phyloP scores from a whole-genome alignment of 1,284 basidiomycete species.

The Apiotrichum gamsii region DNA sequence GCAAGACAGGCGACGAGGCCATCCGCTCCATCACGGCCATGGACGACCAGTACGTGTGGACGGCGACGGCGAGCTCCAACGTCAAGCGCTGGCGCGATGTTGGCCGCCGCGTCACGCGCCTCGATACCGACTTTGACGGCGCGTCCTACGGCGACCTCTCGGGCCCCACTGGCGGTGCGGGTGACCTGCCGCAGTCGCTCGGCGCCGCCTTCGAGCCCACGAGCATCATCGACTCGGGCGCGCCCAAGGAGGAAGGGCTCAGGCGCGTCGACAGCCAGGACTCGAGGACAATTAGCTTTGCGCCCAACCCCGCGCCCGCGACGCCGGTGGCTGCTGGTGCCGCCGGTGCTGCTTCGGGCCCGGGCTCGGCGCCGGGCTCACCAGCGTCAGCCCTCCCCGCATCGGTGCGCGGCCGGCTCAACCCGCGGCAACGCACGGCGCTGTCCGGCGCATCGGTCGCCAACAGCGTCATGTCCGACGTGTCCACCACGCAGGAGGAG shows the following conservation, averaged over 20 bases:
- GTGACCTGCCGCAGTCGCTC: constrained; percentile 8
- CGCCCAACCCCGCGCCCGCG: constrained; percentile 18
- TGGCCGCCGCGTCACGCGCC: constrained; percentile 44
- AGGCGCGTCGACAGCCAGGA: constrained; percentile 29
- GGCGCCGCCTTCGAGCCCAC: constrained; percentile 20
- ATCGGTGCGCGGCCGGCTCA: constrained; percentile 23
- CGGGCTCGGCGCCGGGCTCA: not conserved
- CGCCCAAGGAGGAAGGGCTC: constrained; percentile 16
- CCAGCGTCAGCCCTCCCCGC: constrained; percentile 14
- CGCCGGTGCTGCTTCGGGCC: too few relatives aligned
- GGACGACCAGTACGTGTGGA: constrained; percentile 86
- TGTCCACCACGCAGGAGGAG: constrained; percentile 18
- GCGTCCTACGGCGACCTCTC: constrained; percentile 13
- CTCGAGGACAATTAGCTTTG: constrained; percentile 37
- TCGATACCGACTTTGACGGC: constrained; percentile 55
- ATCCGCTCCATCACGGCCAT: constrained; percentile 77
- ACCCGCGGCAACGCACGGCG: constrained; percentile 1
- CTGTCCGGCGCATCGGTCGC: constrained; percentile 28
- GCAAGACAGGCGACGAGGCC: constrained; percentile 56
- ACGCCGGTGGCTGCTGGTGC: not conserved
- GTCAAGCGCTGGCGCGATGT: constrained; percentile 73
- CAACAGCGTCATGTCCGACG: constrained; percentile 29
- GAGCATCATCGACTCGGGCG: constrained; percentile 13
- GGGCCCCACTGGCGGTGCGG: constrained; percentile 5
- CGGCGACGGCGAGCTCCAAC: constrained; percentile 73